Evolutionary conservation across 2,329 filamentous ascomycete genomes (phyloP).

Genomic region (Fusarium musae): DNA sequence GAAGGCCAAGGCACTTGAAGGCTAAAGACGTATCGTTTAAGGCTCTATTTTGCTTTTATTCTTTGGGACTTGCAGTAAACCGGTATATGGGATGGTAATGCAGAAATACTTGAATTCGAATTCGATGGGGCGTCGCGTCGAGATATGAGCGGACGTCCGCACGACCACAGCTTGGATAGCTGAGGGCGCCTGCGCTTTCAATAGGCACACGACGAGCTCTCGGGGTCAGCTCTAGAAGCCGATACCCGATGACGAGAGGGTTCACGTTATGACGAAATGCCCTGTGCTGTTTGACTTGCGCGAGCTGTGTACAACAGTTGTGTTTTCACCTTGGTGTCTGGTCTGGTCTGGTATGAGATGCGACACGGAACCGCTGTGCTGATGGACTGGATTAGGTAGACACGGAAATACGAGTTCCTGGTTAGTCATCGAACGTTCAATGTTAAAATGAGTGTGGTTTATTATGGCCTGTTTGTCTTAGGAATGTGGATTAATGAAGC

Average conservation of each 20-base stretch:
- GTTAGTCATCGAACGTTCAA: conserved; percentile 25
- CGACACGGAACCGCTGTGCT: conserved; percentile 41
- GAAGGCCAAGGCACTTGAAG: conserved; percentile 71
- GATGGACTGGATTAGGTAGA: conserved; percentile 47
- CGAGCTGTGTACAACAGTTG: conserved; percentile 43
- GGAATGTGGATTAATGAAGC: conserved; percentile 21
- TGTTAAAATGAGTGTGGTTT: conserved; percentile 6
- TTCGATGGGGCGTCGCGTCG: conserved; percentile 42
- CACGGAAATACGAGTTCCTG: conserved; percentile 43
- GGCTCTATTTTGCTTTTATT: conserved; percentile 38
- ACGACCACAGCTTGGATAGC: conserved; percentile 44
- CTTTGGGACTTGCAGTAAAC: conserved; percentile 40
- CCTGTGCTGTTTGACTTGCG: conserved; percentile 34
- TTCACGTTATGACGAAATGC: conserved; percentile 23
- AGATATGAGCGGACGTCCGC: conserved; percentile 32
- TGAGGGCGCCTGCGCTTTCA: conserved; percentile 35
- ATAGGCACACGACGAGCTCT: conserved; percentile 34
- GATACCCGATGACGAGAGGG: conserved; percentile 16
- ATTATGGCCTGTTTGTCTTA: conserved; percentile 3
- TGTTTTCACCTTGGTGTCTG: conserved; percentile 38
- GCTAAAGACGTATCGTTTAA: conserved; percentile 45
- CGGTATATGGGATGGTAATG: conserved; percentile 45
- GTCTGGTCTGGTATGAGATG: conserved; percentile 30
- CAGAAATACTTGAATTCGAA: conserved; percentile 44
- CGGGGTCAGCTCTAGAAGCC: conserved; percentile 18